A percentile compares a stretch with the other conserved stretches of the same genome.
These are phyloP conservation scores for Filobasidium floriforme DNA, from an alignment of 768 basidiomycete genomes.

Conservation along the genomic window DNA sequence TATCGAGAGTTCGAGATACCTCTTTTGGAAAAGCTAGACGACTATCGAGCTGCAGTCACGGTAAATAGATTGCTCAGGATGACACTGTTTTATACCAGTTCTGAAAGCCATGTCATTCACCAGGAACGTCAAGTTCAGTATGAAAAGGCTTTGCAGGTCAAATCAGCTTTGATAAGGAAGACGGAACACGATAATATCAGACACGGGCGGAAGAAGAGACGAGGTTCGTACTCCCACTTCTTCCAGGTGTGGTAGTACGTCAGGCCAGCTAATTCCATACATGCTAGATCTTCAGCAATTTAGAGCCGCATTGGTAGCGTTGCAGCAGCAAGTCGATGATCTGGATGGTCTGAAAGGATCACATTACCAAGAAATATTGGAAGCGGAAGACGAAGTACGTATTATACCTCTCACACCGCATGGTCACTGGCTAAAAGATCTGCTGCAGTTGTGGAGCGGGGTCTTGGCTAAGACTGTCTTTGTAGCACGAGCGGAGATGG, in stretches of 20 bases:
- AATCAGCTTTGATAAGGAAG: slow-evolving; percentile 72
- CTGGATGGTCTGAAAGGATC: slow-evolving; percentile 73
- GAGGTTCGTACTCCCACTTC: slow-evolving; percentile 55
- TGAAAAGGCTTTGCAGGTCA: slow-evolving; percentile 71
- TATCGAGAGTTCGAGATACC: slow-evolving; percentile 86
- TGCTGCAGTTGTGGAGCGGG: slow-evolving; percentile 63
- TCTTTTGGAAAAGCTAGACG: slow-evolving; percentile 71
- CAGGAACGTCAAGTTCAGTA: slow-evolving; percentile 79
- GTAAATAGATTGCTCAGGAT: slow-evolving; percentile 47
- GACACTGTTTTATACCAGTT: slow-evolving; percentile 20
- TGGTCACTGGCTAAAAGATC: neutral
- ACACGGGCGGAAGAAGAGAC: slow-evolving; percentile 56
- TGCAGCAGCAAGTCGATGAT: slow-evolving; percentile 86
- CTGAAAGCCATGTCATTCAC: slow-evolving; percentile 17
- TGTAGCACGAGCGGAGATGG: slow-evolving; percentile 80
- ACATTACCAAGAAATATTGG: slow-evolving; percentile 79
- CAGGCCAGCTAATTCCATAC: slow-evolving; percentile 17
- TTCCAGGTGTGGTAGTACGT: neutral
- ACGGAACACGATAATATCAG: slow-evolving; percentile 81
- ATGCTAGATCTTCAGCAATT: slow-evolving; percentile 76
- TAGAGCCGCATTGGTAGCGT: slow-evolving; percentile 67
- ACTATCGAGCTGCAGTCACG: slow-evolving; percentile 64
- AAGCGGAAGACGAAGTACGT: slow-evolving; percentile 74
- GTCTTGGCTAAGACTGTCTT: slow-evolving; percentile 82
- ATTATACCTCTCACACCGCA: neutral